Conservation (phyloP, 495 filamentous ascomycete genomes). For the Penicillium psychrofluorescens region DNA sequence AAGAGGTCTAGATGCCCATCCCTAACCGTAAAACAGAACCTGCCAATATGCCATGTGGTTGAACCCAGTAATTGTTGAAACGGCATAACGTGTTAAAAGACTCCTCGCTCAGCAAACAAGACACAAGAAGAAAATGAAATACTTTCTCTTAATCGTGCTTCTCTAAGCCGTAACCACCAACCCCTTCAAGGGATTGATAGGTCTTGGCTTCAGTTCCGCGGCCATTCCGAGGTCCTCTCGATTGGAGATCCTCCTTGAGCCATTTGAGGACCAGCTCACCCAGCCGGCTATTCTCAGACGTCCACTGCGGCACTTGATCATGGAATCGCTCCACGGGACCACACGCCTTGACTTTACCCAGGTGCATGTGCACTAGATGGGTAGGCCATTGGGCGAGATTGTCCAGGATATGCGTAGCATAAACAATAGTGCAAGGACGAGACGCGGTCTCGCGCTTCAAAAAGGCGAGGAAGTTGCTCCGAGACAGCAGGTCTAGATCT, state of each 20-base stretch:
- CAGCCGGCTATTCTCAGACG: constrained; percentile 59
- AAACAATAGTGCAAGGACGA: constrained; percentile 83
- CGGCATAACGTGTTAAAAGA: constrained; percentile 10
- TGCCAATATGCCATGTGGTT: constrained; percentile 20
- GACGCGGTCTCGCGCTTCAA: constrained; percentile 79
- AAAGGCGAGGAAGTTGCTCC: constrained; percentile 80
- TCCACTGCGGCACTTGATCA: constrained; percentile 29
- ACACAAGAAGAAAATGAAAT: neutral
- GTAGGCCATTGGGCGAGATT: constrained; percentile 89
- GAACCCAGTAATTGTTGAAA: constrained; percentile 29
- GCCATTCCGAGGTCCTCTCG: constrained; percentile 68
- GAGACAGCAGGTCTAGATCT: constrained; percentile 80
- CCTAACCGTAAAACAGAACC: constrained; percentile 5
- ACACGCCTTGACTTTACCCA: constrained; percentile 79
- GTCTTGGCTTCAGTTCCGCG: constrained; percentile 59
- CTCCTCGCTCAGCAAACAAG: constrained; percentile 3
- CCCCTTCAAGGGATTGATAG: constrained; percentile 56
- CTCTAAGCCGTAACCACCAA: constrained; percentile 80
- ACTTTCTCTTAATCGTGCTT: constrained; percentile 31
- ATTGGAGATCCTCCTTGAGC: constrained; percentile 75
- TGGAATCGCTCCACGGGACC: constrained; percentile 57
- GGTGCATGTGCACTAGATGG: constrained; percentile 89
- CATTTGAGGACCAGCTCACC: constrained; percentile 82
- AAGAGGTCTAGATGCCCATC: constrained; percentile 14
- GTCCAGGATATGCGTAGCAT: constrained; percentile 95